Percentiles rank a stretch among this genome's conserved stretches.
Conservation (phyloP, 2,329 filamentous ascomycete species). For the Fusarium sp. region DNA sequence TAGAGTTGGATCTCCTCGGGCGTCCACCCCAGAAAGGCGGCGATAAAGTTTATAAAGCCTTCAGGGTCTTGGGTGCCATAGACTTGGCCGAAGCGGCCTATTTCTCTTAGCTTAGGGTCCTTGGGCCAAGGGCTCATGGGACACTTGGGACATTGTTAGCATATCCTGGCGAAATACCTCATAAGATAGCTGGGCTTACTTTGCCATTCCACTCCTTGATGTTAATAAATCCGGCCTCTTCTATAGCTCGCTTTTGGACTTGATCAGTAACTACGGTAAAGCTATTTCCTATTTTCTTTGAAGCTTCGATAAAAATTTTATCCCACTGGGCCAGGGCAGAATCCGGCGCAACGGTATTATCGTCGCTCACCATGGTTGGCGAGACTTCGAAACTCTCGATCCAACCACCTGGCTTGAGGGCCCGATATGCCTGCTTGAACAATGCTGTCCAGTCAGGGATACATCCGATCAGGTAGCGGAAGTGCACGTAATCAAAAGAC, state of each 20-base stretch:
- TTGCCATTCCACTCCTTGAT: neutral
- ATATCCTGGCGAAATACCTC: neutral
- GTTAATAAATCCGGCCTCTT: slow-evolving; percentile 3
- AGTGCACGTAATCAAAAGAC: neutral
- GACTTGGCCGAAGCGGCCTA: neutral
- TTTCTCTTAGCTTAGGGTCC: neutral
- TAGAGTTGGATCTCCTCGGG: neutral
- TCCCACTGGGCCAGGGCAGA: neutral
- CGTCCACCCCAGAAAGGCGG: neutral
- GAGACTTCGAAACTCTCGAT: neutral
- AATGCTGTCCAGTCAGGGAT: neutral
- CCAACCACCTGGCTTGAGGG: neutral
- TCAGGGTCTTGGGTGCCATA: neutral
- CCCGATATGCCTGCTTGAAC: neutral
- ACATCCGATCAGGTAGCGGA: neutral
- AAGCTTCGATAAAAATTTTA: neutral
- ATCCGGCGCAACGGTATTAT: neutral
- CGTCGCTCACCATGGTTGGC: neutral
- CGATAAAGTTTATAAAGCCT: neutral
- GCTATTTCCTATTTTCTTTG: neutral
- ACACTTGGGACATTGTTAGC: neutral
- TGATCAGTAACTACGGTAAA: neutral
- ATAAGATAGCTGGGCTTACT: neutral
- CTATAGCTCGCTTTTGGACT: neutral
- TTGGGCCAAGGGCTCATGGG: neutral